phyloP scores from a whole-genome alignment of 1,284 basidiomycete genomes.

The Flammula alnicola region DNA sequence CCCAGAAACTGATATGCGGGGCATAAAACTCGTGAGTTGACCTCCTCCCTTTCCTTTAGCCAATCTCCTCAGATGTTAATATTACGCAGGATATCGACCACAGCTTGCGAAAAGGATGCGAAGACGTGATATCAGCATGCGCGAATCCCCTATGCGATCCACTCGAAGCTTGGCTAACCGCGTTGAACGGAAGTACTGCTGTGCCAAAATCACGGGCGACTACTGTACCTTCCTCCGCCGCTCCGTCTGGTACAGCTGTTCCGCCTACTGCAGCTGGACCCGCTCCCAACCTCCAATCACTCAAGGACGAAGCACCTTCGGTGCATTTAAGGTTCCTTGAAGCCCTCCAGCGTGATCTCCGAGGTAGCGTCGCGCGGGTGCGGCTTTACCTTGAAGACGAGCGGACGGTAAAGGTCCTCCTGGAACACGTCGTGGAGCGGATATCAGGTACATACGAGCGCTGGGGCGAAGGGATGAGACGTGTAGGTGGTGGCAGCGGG shows the following conservation, averaged over 20 bases:
- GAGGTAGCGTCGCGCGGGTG: constrained; percentile 56
- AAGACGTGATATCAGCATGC: constrained; percentile 76
- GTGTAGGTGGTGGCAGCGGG: constrained; percentile 8
- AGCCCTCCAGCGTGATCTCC: constrained; percentile 64
- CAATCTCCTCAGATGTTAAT: background rate
- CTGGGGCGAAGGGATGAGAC: constrained; percentile 51
- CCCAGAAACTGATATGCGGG: constrained; percentile 57
- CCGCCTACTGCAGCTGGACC: constrained; percentile 16
- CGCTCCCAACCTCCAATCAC: constrained; percentile 24
- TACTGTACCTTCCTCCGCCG: constrained; percentile 7
- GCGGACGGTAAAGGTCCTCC: constrained; percentile 75
- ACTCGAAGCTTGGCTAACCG: constrained; percentile 60
- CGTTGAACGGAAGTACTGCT: constrained; percentile 9
- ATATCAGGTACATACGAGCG: constrained; percentile 74
- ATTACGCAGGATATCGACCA: constrained; percentile 81
- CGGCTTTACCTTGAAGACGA: constrained; percentile 80
- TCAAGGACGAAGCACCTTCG: constrained; percentile 36
- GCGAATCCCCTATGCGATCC: constrained; percentile 55
- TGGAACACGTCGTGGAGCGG: constrained; percentile 78
- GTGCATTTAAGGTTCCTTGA: constrained; percentile 42
- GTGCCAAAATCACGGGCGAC: constrained; percentile 17
- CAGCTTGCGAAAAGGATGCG: constrained; percentile 81
- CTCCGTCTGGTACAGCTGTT: constrained; percentile 1
- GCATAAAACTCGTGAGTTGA: constrained; percentile 64
- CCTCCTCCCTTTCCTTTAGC: constrained; percentile 6